phyloP scores from a whole-genome alignment of 306 rosid genomes.

The Trifolium repens region DNA sequence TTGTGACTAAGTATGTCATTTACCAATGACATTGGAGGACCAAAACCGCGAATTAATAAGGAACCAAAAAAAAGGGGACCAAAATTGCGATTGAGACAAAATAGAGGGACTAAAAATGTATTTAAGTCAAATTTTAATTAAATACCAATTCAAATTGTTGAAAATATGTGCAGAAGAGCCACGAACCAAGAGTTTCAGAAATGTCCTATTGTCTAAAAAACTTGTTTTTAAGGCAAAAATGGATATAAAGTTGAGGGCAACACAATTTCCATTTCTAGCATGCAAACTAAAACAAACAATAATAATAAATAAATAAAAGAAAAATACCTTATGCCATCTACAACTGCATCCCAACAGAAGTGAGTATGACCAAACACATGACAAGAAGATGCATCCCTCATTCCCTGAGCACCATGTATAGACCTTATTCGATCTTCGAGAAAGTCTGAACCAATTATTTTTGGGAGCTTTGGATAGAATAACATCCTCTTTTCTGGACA shows the following conservation, averaged over 20 bases:
- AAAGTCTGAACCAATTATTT: slow-evolving; percentile 79
- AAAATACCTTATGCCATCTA: slow-evolving; percentile 77
- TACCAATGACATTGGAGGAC: no score
- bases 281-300: neutral
- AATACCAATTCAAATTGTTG: no score
- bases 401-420: slow-evolving; percentile 65
- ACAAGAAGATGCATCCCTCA: slow-evolving; percentile 58
- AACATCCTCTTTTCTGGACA: slow-evolving; percentile 97
- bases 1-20: no score
- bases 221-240: neutral
- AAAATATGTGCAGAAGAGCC: no score
- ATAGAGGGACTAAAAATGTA: no score
- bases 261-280: neutral
- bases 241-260: neutral
- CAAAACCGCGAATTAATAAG: no score
- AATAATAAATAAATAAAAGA: neutral
- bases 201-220: neutral
- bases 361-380: slow-evolving; percentile 90
- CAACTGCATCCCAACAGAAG: slow-evolving; percentile 80
- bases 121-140: no score
- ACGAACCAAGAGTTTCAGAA: neutral
- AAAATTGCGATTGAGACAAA: no score
- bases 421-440: slow-evolving; percentile 79
- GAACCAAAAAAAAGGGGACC: no score
- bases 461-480: slow-evolving; percentile 87